Percentiles rank a stretch among this genome's conserved stretches.
These are phyloP conservation scores for Pseudogymnoascus pannorum DNA, from an alignment of 2,329 filamentous ascomycete genomes.

Conservation along the genomic window DNA sequence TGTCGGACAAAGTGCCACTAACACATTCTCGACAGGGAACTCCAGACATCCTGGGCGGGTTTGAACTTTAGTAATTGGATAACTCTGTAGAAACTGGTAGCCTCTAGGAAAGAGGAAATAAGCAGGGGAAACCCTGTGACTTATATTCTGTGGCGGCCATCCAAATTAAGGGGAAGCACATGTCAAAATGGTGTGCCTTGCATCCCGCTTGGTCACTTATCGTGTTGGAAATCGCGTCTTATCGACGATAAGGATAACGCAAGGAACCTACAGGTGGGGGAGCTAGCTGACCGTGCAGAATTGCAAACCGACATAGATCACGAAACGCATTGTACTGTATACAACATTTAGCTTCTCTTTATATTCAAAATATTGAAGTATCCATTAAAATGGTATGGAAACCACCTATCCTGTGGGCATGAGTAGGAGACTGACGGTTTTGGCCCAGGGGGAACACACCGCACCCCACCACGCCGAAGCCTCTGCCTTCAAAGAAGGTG, in stretches of 20 bases:
- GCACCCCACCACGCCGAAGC: slow-evolving; percentile 65
- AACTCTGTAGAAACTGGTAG: background rate
- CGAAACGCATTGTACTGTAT: background rate
- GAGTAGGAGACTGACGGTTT: background rate
- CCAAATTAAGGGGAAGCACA: background rate
- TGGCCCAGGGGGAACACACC: background rate
- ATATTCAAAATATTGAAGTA: background rate
- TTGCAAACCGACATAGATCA: background rate
- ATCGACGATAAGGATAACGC: background rate
- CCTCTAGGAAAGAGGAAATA: background rate
- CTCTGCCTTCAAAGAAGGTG: slow-evolving; percentile 59
- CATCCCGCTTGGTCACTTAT: background rate
- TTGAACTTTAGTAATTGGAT: background rate
- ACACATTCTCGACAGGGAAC: slow-evolving; percentile 26
- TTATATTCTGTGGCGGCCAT: background rate
- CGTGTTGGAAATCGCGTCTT: background rate
- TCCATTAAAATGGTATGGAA: background rate
- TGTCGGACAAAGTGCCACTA: slow-evolving; percentile 34
- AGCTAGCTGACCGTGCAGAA: background rate
- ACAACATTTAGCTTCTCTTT: background rate
- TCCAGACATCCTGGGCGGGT: background rate
- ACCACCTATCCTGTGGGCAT: background rate
- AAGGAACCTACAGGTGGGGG: background rate
- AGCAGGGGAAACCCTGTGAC: background rate
- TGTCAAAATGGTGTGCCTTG: background rate